Conservation (phyloP, 1,139 yeast species). For the Magnusiomyces fungicola region DNA sequence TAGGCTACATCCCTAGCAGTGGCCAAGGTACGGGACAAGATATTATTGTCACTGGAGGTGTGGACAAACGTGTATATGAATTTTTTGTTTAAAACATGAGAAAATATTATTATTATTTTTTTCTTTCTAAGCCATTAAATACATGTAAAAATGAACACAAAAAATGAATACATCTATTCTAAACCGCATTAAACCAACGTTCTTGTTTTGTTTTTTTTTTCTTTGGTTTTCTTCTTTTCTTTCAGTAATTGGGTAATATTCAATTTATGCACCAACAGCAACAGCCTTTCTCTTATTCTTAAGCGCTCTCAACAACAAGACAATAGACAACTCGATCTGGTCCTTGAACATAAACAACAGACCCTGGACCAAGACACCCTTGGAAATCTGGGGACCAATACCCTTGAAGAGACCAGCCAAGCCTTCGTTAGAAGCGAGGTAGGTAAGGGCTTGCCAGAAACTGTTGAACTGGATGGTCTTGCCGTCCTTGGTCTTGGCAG, state of each 20-base stretch:
- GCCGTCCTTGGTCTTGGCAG: slow-evolving; percentile 22
- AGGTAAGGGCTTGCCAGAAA: slow-evolving; percentile 48
- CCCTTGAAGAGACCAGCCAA: slow-evolving; percentile 64
- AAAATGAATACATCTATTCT: too few species aligned
- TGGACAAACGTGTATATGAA: slow-evolving; percentile 36
- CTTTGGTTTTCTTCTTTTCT: too few species aligned
- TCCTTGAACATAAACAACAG: slow-evolving; percentile 77
- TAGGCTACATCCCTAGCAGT: slow-evolving; percentile 25
- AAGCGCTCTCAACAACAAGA: slow-evolving; percentile 28
- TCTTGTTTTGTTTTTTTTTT: too few species aligned
- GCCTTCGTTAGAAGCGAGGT: slow-evolving; percentile 47
- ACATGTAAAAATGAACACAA: too few species aligned
- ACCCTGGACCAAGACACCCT: slow-evolving; percentile 84
- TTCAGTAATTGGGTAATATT: too few species aligned
- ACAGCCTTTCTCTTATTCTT: slow-evolving; percentile 2
- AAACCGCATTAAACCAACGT: too few species aligned
- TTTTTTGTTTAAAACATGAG: neutral
- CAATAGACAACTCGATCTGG: slow-evolving; percentile 37
- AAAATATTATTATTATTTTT: neutral
- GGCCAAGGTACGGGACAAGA: slow-evolving; percentile 23
- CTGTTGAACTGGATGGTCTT: slow-evolving; percentile 35
- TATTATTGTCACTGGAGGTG: slow-evolving; percentile 40
- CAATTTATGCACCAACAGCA: slow-evolving; percentile 13
- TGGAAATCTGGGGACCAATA: slow-evolving; percentile 67
- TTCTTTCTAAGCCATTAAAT: neutral